Conservation (phyloP, 495 filamentous ascomycete genomes). For the Astrothelium macrocarpum region DNA sequence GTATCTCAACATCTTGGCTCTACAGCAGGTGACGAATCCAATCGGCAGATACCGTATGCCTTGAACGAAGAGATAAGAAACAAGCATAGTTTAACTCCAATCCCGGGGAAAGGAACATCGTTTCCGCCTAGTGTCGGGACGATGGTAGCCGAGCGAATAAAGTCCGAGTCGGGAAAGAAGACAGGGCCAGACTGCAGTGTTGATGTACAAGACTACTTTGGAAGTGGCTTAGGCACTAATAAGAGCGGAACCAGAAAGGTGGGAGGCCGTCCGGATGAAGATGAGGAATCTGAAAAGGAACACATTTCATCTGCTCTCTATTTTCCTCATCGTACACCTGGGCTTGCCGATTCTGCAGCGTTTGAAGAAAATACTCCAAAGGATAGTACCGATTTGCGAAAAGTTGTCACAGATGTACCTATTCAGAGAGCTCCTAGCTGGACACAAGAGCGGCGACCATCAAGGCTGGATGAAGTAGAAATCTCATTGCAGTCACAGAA, state of each 20-base stretch:
- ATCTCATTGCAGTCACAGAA: slow-evolving; percentile 53
- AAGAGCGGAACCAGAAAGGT: not conserved
- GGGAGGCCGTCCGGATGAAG: slow-evolving; percentile 39
- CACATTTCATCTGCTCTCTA: slow-evolving; percentile 94
- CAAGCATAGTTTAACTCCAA: slow-evolving; percentile 46
- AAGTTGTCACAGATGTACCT: not conserved
- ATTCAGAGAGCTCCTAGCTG: not conserved
- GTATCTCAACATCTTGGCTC: not conserved
- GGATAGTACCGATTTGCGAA: not conserved
- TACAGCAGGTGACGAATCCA: not conserved
- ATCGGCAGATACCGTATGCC: slow-evolving; percentile 36
- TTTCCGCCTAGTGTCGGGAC: slow-evolving; percentile 50
- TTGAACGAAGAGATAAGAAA: slow-evolving; percentile 56
- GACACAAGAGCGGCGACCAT: not conserved
- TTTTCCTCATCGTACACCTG: slow-evolving; percentile 57
- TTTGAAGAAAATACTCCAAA: not conserved
- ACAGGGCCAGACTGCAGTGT: not conserved
- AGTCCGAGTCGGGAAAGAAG: not conserved
- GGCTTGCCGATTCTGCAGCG: not conserved
- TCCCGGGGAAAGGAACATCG: slow-evolving; percentile 40
- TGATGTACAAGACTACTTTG: slow-evolving; percentile 1
- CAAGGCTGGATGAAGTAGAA: slow-evolving; percentile 37
- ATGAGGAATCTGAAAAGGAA: slow-evolving; percentile 81
- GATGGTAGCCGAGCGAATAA: slow-evolving; percentile 25
- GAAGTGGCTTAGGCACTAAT: not conserved